A percentile compares a stretch with the other conserved stretches of the same genome.
These are phyloP conservation scores for Trichoderma harzianum DNA, from an alignment of 2,329 filamentous ascomycete species.

Conservation along the genomic window DNA sequence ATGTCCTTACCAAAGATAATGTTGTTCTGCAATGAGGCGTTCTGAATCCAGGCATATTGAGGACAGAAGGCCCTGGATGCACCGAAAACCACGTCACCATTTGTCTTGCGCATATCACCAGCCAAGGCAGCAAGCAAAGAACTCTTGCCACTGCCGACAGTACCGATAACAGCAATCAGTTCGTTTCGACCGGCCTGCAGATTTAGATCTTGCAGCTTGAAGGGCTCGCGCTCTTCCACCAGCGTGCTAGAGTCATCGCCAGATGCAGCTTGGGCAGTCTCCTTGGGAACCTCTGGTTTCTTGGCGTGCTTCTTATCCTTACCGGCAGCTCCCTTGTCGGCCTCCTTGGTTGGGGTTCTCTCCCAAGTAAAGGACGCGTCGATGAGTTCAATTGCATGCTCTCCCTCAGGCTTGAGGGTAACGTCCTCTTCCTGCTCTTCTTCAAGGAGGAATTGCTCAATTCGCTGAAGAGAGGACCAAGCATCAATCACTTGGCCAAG, in stretches of 20 bases:
- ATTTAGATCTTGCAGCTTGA: constrained; percentile 66
- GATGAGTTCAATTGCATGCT: constrained; percentile 68
- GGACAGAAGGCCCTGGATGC: constrained; percentile 86
- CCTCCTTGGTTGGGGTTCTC: constrained; percentile 54
- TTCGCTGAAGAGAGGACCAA: constrained; percentile 76
- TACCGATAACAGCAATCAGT: constrained; percentile 79
- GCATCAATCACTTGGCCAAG: constrained; percentile 89
- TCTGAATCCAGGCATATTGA: constrained; percentile 98
- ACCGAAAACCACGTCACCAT: constrained; percentile 69
- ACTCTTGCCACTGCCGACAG: constrained; percentile 86
- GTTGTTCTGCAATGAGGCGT: constrained; percentile 80
- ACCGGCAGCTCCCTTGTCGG: constrained; percentile 38
- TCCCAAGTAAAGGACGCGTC: constrained; percentile 88
- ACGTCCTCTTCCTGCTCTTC: constrained; percentile 80
- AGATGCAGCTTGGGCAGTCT: constrained; percentile 32
- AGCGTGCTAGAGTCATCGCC: constrained; percentile 53
- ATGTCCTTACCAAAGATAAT: constrained; percentile 83
- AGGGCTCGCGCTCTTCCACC: constrained; percentile 61
- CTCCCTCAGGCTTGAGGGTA: constrained; percentile 50
- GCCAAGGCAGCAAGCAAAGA: constrained; percentile 85
- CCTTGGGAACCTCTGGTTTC: constrained; percentile 34
- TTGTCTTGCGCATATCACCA: constrained; percentile 87
- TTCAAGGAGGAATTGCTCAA: constrained; percentile 81
- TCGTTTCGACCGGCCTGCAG: constrained; percentile 70
- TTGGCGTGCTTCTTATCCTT: constrained; percentile 40